Percentiles rank a stretch among this genome's conserved stretches.
Evolutionary conservation across 768 basidiomycete species (phyloP).

Genomic region (Agaricus subrufescens): DNA sequence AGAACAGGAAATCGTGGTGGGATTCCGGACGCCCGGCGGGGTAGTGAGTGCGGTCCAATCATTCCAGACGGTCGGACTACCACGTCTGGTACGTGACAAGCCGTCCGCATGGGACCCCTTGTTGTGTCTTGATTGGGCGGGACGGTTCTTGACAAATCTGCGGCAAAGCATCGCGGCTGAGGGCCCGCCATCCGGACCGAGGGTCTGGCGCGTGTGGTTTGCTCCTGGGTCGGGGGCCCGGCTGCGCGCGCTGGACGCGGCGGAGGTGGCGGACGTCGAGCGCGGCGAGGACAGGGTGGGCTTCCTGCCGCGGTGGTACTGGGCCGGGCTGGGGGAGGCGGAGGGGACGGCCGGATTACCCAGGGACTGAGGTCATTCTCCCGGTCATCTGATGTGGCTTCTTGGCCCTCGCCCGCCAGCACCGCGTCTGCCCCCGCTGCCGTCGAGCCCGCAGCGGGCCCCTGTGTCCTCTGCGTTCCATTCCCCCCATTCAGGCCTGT

Average conservation of each 20-base stretch:
- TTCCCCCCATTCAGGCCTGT: not conserved
- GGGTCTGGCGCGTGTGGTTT: conserved; percentile 73
- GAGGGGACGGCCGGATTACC: not conserved
- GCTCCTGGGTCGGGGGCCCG: conserved; percentile 53
- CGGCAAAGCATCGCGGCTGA: conserved; percentile 25
- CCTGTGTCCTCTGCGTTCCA: too few species aligned
- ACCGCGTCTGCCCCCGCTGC: too few species aligned
- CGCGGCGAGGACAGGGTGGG: conserved; percentile 72
- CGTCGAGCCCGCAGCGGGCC: too few species aligned
- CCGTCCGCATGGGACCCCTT: conserved; percentile 74
- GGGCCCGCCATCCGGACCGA: conserved; percentile 13
- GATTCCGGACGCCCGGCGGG: conserved; percentile 81
- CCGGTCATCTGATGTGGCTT: conserved; percentile 5
- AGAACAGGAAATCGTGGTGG: conserved; percentile 74
- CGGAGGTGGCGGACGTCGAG: conserved; percentile 51
- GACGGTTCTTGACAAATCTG: conserved; percentile 55
- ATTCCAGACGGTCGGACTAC: conserved; percentile 77
- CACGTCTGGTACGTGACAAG: conserved; percentile 72
- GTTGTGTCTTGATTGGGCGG: conserved; percentile 72
- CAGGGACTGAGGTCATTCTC: conserved; percentile 1
- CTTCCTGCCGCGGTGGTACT: conserved; percentile 77
- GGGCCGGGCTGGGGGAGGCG: conserved; percentile 29
- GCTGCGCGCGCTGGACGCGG: conserved; percentile 41
- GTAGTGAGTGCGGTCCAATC: conserved; percentile 58
- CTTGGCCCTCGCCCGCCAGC: not conserved